Evolutionary conservation across 164 flowering plant species (phyloP), one percentile per base, ranked within the genome.

Genomic region (Magnolia officinalis): DNA sequence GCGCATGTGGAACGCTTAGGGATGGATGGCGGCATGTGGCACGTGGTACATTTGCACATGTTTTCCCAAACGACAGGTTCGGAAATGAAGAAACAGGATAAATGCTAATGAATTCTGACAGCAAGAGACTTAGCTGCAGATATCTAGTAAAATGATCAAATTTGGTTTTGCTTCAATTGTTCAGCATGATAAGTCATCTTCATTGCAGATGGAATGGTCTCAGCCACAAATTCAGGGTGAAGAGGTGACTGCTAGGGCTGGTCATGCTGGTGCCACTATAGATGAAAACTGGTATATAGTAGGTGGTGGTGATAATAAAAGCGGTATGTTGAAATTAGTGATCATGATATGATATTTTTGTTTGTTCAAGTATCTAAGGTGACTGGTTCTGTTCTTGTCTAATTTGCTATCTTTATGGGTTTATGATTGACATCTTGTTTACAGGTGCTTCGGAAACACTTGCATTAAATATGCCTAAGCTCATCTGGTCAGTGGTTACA

Each of bases 241-340:
- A 75, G 21, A 80, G 64, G 92, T 89, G 70, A 83, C 80, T 83
- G 87, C 95, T 49, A 87, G 99, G 81, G 99, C 99, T 59, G 99
- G 98, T 72, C 99, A 96, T 89, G 89, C 97, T 59, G 91, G 97
- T 77, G 71, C 86, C 50, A 65, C 87, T 18, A 81, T 96, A 79
- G 92, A 82, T 67, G 94, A 86, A 26, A 85, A 87, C 76, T 94
- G 96, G 95, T 96, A 82, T 78, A 87, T 94, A 69, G 94, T 94
- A 79, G 99, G 99, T 80, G 98, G 99, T 77, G 99, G 99, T 73
- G 97, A 94, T 82, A 94, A 94, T 72, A 90, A 70, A 81, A 89
- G 84, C 82, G 99, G 99, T 96, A 88, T 29, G 85, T 67, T 24
- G 52, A 78, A 52, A 66, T 8, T 63, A 75, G 29, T 11, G 18